Evolutionary conservation across 495 filamentous ascomycete genomes (phyloP).

Genomic region (Pseudomonodictys pantanalensis): DNA sequence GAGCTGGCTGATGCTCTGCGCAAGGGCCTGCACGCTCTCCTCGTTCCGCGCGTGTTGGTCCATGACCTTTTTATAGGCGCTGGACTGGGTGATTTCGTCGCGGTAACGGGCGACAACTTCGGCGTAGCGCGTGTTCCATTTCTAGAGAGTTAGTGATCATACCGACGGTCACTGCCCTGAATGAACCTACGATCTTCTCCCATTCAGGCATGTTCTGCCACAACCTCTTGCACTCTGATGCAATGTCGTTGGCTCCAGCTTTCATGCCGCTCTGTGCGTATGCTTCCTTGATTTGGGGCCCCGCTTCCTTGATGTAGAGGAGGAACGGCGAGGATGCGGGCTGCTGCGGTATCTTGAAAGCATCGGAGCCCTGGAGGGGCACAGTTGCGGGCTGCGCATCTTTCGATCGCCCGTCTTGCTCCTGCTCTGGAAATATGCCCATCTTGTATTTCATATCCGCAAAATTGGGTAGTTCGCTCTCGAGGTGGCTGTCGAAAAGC

Average conservation of each 20-base stretch:
- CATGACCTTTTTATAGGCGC: constrained; percentile 26
- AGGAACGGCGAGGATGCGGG: constrained; percentile 33
- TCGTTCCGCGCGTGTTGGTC: constrained; percentile 32
- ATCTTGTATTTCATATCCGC: constrained; percentile 25
- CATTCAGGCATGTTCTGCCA: constrained; percentile 33
- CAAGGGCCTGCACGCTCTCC: constrained; percentile 30
- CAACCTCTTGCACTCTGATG: constrained; percentile 29
- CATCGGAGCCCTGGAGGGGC: constrained; percentile 7
- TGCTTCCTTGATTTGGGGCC: constrained; percentile 22
- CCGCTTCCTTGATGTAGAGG: constrained; percentile 31
- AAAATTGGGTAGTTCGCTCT: constrained; percentile 29
- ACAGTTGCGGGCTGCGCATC: not conserved
- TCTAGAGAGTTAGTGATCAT: constrained; percentile 9
- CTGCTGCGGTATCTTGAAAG: constrained; percentile 28
- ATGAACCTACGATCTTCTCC: constrained; percentile 30
- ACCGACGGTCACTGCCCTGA: not conserved
- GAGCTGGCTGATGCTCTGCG: constrained; percentile 32
- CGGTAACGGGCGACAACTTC: constrained; percentile 31
- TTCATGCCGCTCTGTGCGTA: constrained; percentile 27
- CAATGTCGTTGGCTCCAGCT: constrained; percentile 31
- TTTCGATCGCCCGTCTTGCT: not conserved
- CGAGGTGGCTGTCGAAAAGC: constrained; percentile 59
- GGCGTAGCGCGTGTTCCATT: constrained; percentile 34
- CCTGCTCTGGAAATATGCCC: constrained; percentile 11
- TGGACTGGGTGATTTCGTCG: constrained; percentile 32